A percentile compares a stretch with the other conserved stretches of the same genome.
Conservation (phyloP, 2,329 filamentous ascomycete species). For the Coniella lustricola region DNA sequence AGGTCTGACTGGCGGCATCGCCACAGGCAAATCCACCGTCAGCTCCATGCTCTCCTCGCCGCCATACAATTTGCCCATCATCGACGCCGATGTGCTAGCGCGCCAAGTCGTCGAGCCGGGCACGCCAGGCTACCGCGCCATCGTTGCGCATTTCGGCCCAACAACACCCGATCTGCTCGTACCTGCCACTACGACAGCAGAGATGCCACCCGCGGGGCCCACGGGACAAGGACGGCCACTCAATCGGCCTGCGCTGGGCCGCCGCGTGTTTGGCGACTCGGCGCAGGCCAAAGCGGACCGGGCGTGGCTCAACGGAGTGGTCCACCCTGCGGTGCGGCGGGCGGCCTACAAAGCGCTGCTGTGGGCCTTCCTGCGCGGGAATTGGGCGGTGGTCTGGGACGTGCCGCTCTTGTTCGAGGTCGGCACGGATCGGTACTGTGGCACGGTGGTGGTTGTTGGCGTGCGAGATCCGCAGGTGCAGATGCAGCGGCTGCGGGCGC, state of each 20-base stretch:
- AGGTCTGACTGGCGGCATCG: slow-evolving; percentile 92
- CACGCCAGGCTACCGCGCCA: slow-evolving; percentile 72
- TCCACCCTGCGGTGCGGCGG: slow-evolving; percentile 80
- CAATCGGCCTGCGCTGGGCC: slow-evolving; percentile 78
- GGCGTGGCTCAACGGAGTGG: slow-evolving; percentile 75
- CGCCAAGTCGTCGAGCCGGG: slow-evolving; percentile 93
- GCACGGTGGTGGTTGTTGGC: slow-evolving; percentile 78
- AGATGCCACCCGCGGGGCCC: slow-evolving; percentile 47
- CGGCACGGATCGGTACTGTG: slow-evolving; percentile 77
- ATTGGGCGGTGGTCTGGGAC: slow-evolving; percentile 88
- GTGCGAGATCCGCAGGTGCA: slow-evolving; percentile 75
- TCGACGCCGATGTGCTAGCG: slow-evolving; percentile 90
- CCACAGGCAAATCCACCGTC: slow-evolving; percentile 96
- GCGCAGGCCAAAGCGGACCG: slow-evolving; percentile 65
- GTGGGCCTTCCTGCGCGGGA: slow-evolving; percentile 64
- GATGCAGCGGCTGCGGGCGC: slow-evolving; percentile 66
- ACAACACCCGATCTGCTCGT: slow-evolving; percentile 82
- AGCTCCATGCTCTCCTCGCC: slow-evolving; percentile 71
- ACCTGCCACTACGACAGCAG: slow-evolving; percentile 35
- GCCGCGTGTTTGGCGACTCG: slow-evolving; percentile 76
- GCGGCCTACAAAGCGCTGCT: slow-evolving; percentile 74
- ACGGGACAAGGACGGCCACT: slow-evolving; percentile 63
- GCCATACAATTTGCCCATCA: slow-evolving; percentile 80
- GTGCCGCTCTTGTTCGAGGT: slow-evolving; percentile 89
- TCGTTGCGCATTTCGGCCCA: slow-evolving; percentile 72